phyloP scores from a whole-genome alignment of 2,329 filamentous ascomycete species.

The Colletotrichum australisinense region DNA sequence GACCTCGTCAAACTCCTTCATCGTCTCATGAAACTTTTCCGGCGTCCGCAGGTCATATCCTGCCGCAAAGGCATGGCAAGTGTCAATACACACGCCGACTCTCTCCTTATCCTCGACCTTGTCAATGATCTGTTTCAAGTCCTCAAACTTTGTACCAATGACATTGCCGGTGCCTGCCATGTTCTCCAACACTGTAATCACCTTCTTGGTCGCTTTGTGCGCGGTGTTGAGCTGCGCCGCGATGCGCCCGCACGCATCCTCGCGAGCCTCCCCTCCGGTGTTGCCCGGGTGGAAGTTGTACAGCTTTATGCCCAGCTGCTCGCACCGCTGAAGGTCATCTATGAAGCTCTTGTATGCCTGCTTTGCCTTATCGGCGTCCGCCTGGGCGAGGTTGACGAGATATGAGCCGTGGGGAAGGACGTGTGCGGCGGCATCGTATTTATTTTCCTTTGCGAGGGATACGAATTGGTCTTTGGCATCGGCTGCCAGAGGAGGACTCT shows the following conservation, averaged over 20 bases:
- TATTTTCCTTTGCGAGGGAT: conserved; percentile 73
- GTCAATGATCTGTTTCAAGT: conserved; percentile 86
- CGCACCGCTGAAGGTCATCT: conserved; percentile 88
- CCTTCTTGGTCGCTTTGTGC: conserved; percentile 78
- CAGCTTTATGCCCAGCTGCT: conserved; percentile 85
- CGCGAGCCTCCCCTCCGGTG: conserved; percentile 74
- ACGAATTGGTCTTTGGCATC: conserved; percentile 78
- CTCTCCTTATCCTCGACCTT: conserved; percentile 83
- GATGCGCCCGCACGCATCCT: conserved; percentile 80
- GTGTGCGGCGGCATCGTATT: conserved; percentile 77
- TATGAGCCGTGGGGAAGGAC: conserved; percentile 95
- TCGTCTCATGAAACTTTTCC: conserved; percentile 76
- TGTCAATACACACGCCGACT: conserved; percentile 95
- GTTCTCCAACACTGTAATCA: conserved; percentile 90
- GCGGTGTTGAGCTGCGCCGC: conserved; percentile 85
- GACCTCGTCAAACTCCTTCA: conserved; percentile 79
- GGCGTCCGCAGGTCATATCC: conserved; percentile 90
- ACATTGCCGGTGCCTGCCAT: conserved; percentile 94
- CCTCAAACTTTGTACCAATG: conserved; percentile 86
- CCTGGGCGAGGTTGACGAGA: conserved; percentile 93
- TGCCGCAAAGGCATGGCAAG: conserved; percentile 94
- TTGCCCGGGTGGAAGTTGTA: conserved; percentile 99
- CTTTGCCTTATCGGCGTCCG: conserved; percentile 80
- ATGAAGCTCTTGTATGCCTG: conserved; percentile 90
- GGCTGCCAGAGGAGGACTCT: conserved; percentile 79